Evolutionary conservation across 2,329 filamentous ascomycete genomes (phyloP).

Genomic region (Metarhizium brunneum): DNA sequence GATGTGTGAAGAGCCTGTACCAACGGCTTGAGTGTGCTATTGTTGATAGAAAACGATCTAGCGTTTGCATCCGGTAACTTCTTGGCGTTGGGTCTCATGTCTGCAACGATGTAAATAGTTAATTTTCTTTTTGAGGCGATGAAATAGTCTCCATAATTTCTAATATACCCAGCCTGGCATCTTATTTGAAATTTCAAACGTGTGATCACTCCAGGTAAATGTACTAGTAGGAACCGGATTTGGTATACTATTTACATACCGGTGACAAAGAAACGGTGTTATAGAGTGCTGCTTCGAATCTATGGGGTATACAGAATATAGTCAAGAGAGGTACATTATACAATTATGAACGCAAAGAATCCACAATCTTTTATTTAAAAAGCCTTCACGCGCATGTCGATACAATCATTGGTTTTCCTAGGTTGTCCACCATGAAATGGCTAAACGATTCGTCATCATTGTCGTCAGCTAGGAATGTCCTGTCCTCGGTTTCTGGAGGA

Average conservation of each 20-base stretch:
- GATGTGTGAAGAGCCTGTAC: neutral
- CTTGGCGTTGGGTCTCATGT: conserved; percentile 5
- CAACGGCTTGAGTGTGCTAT: neutral
- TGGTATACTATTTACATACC: too few relatives aligned
- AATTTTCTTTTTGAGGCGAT: neutral
- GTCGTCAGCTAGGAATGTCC: conserved; percentile 25
- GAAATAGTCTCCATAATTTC: neutral
- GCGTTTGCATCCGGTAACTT: conserved; percentile 1
- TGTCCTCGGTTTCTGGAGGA: conserved; percentile 27
- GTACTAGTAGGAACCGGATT: too few relatives aligned
- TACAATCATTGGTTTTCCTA: conserved; percentile 27
- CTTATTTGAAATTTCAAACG: too few relatives aligned
- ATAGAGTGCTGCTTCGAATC: too few relatives aligned
- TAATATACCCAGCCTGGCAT: conserved; percentile 1
- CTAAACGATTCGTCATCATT: conserved; percentile 35
- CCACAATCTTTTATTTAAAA: neutral
- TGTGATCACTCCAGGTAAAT: too few relatives aligned
- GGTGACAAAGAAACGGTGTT: too few relatives aligned
- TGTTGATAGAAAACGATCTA: neutral
- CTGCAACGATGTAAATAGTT: conserved; percentile 8
- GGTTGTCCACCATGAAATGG: conserved; percentile 30
- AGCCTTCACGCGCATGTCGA: conserved; percentile 16
- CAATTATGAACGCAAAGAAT: too few relatives aligned
- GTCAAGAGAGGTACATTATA: too few relatives aligned
- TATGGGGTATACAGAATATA: too few relatives aligned